phyloP scores from a whole-genome alignment of 306 rosid species.

The Mucuna pruriens region DNA sequence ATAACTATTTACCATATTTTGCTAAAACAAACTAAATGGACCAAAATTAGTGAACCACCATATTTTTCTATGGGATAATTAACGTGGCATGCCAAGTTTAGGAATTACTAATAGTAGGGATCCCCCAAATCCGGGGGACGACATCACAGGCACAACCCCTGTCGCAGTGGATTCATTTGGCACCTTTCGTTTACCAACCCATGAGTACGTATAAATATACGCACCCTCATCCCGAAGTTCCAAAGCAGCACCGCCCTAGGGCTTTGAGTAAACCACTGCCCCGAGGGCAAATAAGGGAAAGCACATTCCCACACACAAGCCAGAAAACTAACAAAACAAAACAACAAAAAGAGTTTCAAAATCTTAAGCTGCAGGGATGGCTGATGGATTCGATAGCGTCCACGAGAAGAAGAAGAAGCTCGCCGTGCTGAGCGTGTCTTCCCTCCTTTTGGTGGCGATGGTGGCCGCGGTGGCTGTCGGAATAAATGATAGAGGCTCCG shows the following conservation, averaged over 20 bases:
- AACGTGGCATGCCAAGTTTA: conserved; percentile 27
- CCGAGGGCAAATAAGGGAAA: background rate
- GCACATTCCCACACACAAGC: too few relatives aligned
- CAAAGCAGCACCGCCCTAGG: conserved; percentile 21
- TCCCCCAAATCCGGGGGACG: background rate
- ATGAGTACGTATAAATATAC: conserved; percentile 38
- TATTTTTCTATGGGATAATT: background rate
- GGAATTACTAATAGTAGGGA: background rate
- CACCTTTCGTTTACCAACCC: conserved; percentile 21
- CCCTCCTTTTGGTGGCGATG: conserved; percentile 45
- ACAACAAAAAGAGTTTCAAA: background rate
- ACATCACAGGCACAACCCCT: too few relatives aligned
- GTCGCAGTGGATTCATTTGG: background rate
- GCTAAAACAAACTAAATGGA: conserved; percentile 12
- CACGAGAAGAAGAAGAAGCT: conserved; percentile 42
- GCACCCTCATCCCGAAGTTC: too few relatives aligned
- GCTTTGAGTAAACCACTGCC: conserved; percentile 24
- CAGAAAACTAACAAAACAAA: background rate
- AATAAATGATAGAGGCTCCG: background rate
- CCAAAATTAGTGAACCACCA: conserved; percentile 4
- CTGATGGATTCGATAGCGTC: background rate
- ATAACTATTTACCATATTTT: background rate
- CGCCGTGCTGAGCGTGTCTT: conserved; percentile 41
- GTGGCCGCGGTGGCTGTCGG: conserved; percentile 42
- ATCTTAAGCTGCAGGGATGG: conserved; percentile 19